Base-by-base conservation (phyloP, 768 basidiomycete genomes). In the Boletus speciosus region DNA sequence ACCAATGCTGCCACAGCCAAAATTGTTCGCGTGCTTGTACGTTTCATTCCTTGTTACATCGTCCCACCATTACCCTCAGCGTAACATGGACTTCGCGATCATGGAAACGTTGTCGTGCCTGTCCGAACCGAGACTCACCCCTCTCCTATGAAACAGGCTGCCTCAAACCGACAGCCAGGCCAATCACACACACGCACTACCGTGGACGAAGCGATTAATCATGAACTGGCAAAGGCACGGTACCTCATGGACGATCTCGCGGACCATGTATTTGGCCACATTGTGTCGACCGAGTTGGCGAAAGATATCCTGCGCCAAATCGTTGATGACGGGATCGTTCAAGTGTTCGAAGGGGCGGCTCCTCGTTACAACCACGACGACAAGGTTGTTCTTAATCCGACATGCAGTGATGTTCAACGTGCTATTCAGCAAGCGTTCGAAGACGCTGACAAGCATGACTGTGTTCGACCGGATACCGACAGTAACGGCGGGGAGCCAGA, bases 231-330 rank as follows among this genome's bases (percentile, higher is more conserved):
- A 1, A 45, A 53, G 12, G 59, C 51, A 19, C 54, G 39, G 4
- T 46, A 34, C 12, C 19, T 60, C 4, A 47, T 47, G 45, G 8
- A 34, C 6, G 32, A 47, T 35, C 32, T 47, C 32, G 32, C 45
- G 1, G 32, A 59, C 27, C 60, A 57, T 9, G 31, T 52, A 10
- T 55, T 55, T 25, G 54, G 49, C 6, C 49, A 55, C 16, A 45
- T 52, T 1, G 25, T 51, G 5, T 40, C 54, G 14, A 55, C 43
- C 1, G 37, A 23, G 37, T 7, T 46, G n/a, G 43, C 49, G 7
- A 45, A 5, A 27, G 49, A 55, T 9, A 40, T 55, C 6, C 19
- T 55, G 6, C 4, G 6, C 31, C 10, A 46, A 7, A 40, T 55
- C n/a, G 4, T 51, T 14, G 14, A n/a, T 6, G n/a, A 27, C 6